Conservation (phyloP, 169 alveolate genomes). For the Eimeria necatrix region DNA sequence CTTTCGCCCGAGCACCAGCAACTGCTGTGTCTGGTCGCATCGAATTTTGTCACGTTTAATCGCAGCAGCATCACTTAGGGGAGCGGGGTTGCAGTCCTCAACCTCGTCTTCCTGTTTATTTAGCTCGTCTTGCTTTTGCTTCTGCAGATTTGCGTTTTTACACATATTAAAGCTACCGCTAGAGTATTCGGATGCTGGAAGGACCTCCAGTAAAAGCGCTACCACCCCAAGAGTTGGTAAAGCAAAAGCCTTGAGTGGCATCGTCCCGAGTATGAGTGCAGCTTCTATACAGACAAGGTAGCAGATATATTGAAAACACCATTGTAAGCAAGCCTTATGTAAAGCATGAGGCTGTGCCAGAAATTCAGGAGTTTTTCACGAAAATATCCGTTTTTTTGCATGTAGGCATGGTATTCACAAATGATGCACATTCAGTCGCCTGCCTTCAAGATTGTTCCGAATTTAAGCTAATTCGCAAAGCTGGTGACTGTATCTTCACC, state of each 20-base stretch:
- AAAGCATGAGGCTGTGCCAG: too few relatives aligned
- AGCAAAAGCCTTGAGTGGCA: slow-evolving; percentile 41
- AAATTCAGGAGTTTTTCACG: too few relatives aligned
- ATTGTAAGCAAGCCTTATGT: too few relatives aligned
- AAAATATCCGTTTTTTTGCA: too few relatives aligned
- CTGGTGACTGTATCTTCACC: background rate
- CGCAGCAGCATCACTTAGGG: background rate
- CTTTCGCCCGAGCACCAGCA: slow-evolving; percentile 8
- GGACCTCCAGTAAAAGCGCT: slow-evolving; percentile 60
- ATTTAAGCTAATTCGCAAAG: too few relatives aligned
- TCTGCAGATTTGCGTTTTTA: background rate
- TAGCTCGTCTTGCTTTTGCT: background rate
- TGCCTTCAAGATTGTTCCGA: too few relatives aligned
- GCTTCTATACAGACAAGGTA: background rate
- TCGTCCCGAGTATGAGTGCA: background rate
- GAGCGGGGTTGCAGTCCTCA: background rate
- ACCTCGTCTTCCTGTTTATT: background rate
- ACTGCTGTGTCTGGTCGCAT: slow-evolving; percentile 34
- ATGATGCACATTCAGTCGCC: too few relatives aligned
- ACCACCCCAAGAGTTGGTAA: slow-evolving; percentile 28
- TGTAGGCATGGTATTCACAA: too few relatives aligned
- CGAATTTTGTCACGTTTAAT: background rate
- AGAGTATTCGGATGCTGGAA: slow-evolving; percentile 14
- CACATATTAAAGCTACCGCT: background rate
- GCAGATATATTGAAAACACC: too few relatives aligned